phyloP scores from a whole-genome alignment of 495 filamentous ascomycete species.

The Pyronema domesticum region DNA sequence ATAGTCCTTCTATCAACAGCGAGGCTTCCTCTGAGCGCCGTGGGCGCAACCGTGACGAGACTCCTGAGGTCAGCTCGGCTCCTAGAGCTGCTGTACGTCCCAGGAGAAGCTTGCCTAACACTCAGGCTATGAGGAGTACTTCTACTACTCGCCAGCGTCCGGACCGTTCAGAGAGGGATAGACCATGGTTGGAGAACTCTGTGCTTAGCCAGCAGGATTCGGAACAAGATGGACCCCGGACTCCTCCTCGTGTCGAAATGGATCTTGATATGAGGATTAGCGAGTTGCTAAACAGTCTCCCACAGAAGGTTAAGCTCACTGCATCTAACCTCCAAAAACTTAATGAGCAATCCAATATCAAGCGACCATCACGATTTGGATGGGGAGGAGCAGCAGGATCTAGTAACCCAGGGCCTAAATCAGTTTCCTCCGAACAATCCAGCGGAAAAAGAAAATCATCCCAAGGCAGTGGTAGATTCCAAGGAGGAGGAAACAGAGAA shows the following conservation, averaged over 20 bases:
- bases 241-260: constrained; percentile 36
- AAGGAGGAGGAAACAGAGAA: constrained; percentile 20
- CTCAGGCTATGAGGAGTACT: constrained; percentile 1
- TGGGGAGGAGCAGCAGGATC: not conserved
- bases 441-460: constrained; percentile 37
- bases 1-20: no score
- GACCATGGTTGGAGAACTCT: constrained; percentile 1
- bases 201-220: not conserved
- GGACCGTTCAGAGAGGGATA: not conserved
- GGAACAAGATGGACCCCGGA: constrained; percentile 4
- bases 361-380: constrained; percentile 7
- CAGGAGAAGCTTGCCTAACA: not conserved
- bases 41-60: no score
- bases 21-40: no score
- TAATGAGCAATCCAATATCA: constrained; percentile 13
- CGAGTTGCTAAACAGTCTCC: constrained; percentile 63
- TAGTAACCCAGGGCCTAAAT: constrained; percentile 26
- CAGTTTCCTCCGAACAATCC: constrained; percentile 38
- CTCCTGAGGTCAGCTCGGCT: no score
- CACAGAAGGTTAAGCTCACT: constrained; percentile 59
- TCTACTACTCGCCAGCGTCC: constrained; percentile 5
- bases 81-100: no score
- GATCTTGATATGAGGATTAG: constrained; percentile 65
- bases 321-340: constrained; percentile 32
- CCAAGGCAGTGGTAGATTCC: constrained; percentile 29